Evolutionary conservation across 257 asterid species (phyloP).

Genomic region (Ocimum tenuiflorum): DNA sequence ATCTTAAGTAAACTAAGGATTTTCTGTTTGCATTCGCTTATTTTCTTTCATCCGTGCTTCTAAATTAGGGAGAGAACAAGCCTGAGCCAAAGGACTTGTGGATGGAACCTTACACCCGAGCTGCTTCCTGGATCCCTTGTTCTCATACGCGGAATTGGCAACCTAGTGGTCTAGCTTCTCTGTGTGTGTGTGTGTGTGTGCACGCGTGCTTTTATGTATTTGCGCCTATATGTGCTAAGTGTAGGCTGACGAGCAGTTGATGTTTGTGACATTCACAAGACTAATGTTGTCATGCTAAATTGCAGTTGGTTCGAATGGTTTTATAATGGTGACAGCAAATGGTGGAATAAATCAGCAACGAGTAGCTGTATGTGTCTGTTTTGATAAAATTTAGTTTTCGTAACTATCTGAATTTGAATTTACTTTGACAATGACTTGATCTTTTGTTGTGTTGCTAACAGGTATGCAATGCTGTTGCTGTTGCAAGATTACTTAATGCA

Average conservation of each 20-base stretch:
- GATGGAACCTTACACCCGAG: slow-evolving; percentile 67
- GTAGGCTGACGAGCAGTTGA: background rate
- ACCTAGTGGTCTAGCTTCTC: slow-evolving; percentile 56
- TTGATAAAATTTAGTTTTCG: background rate
- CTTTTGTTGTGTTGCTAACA: slow-evolving; percentile 28
- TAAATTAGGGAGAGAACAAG: slow-evolving; percentile 65
- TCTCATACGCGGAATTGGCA: slow-evolving; percentile 58
- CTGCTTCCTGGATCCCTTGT: slow-evolving; percentile 93
- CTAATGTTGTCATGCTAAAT: slow-evolving; percentile 19
- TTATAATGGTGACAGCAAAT: slow-evolving; percentile 84
- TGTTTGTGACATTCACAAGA: background rate
- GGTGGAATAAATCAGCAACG: slow-evolving; percentile 99
- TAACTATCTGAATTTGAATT: background rate
- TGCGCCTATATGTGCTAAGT: background rate
- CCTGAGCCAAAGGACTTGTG: slow-evolving; percentile 90
- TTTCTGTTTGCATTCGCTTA: slow-evolving; percentile 9
- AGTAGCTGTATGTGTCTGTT: slow-evolving; percentile 76
- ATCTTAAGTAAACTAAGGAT: background rate
- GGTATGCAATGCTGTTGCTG: slow-evolving; percentile 98
- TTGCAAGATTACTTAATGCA: slow-evolving; percentile 95
- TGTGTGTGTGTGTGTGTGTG: background rate
- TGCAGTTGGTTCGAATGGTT: slow-evolving; percentile 73
- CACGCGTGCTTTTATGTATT: background rate
- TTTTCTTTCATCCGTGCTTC: slow-evolving; percentile 6
- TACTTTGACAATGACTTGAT: background rate